phyloP scores from a whole-genome alignment of 2,329 filamentous ascomycete genomes.

The Trichoderma sp. region DNA sequence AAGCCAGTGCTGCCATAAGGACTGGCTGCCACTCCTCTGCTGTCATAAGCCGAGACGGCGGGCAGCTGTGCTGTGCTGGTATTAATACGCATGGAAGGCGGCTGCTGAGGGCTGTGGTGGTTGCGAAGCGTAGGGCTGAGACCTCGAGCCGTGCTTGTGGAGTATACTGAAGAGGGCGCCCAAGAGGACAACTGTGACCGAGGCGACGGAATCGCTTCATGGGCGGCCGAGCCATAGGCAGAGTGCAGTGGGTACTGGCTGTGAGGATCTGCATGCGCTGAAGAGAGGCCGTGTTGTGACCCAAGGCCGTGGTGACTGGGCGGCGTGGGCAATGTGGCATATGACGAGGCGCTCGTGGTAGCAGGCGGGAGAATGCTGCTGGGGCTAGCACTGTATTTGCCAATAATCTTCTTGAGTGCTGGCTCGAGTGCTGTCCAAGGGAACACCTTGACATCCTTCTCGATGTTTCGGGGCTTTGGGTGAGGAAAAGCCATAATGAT shows the following conservation, averaged over 20 bases:
- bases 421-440: constrained; percentile 87
- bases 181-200: constrained; percentile 52
- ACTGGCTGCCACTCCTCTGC: constrained; percentile 33
- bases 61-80: constrained; percentile 40
- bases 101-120: constrained; percentile 39
- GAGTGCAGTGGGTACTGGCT: constrained; percentile 44
- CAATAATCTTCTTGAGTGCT: constrained; percentile 96
- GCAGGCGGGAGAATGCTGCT: constrained; percentile 41
- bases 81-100: constrained; percentile 40
- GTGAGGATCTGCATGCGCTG: constrained; percentile 37
- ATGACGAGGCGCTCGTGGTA: constrained; percentile 43
- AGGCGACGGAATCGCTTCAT: constrained; percentile 55
- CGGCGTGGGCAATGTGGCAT: constrained; percentile 50
- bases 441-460: constrained; percentile 99
- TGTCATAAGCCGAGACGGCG: constrained; percentile 44
- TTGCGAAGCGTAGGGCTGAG: constrained; percentile 43
- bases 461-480: constrained; percentile 95
- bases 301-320: constrained; percentile 40
- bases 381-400: constrained; percentile 76
- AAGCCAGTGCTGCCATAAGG: constrained; percentile 45
- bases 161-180: constrained; percentile 41
- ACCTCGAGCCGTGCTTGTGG: constrained; percentile 41
- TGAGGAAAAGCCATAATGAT: constrained; percentile 97
- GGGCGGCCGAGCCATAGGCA: constrained; percentile 36
- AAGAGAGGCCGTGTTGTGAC: constrained; percentile 33